Evolutionary conservation across 2,329 filamentous ascomycete genomes (phyloP), one percentile per base, ranked within the genome.

Genomic region (Penicillium decumbens): DNA sequence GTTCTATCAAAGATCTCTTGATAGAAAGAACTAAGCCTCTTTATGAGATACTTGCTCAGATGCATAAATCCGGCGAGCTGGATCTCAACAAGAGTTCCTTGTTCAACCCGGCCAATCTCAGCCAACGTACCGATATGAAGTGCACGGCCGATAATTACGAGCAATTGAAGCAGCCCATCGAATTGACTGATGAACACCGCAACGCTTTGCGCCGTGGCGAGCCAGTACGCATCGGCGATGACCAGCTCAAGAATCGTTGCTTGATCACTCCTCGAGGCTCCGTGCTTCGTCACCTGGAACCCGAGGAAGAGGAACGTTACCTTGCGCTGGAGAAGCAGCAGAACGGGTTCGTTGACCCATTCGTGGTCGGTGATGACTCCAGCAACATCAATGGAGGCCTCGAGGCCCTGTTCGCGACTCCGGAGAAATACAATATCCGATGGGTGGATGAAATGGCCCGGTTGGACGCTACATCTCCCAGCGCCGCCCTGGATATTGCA

Each of bases 231-330:
- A 57, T 75, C 32, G 67, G 70, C 12, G 53, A 60, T 9, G 64
- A 67, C 28, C 56, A 65, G 35, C 58, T 75, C n/a, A 72, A 75
- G 44, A 62, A 68, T 25, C 66, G 71, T 30, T 72, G 71, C 45
- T 58, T 77, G 24, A 71, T 77, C 45, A 76, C 70, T 9, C 74
- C 75, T 10, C 65, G 68, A 23, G 74, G 75, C 2, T 71, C 67
- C 45, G 67, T 76, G 3, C 60, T 77, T 23, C 69, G 70, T 38
- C 73, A 76, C 54, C 57, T 77, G 10, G 70, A 69, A 4, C 54
- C 62, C 2, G 72, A 74, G n/a, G 75, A 77, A 56, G 73, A 75
- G 51, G 68, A 74, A 15, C 68, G 67, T 20, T 73, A 75, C 37
- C 63, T 77, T 1, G 66, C 66, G n/a, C 61, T 77, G 6, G 72